A percentile compares a stretch with the other conserved stretches of the same genome.
phyloP scores from a whole-genome alignment of 306 rosid species.

The Phaseolus lunatus region DNA sequence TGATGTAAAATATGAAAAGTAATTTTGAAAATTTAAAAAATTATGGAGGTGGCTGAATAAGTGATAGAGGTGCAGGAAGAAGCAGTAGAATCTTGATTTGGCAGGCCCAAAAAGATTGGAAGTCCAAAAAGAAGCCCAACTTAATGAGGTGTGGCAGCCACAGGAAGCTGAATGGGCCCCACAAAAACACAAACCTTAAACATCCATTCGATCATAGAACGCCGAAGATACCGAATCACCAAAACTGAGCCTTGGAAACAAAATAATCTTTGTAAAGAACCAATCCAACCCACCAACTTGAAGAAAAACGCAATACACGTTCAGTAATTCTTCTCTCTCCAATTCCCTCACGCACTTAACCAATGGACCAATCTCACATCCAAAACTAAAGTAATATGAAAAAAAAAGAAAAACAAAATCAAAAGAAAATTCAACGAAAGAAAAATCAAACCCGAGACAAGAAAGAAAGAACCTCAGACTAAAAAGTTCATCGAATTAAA shows the following conservation, averaged over 20 bases:
- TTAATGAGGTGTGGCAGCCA: background rate
- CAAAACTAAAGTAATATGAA: background rate
- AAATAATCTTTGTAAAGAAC: conserved; percentile 24
- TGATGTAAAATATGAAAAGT: no score
- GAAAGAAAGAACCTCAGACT: conserved; percentile 34
- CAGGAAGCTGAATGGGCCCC: conserved; percentile 47
- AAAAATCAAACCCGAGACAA: conserved; percentile 35
- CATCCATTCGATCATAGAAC: conserved; percentile 50
- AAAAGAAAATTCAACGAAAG: background rate
- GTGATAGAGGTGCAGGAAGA: no score
- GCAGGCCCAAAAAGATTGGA: background rate
- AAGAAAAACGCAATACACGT: conserved; percentile 38
- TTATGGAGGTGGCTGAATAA: no score
- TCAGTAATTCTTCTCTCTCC: conserved; percentile 43
- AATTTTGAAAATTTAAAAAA: no score
- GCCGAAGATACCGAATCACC: conserved; percentile 52
- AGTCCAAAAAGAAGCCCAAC: conserved; percentile 34
- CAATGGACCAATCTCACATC: conserved; percentile 28
- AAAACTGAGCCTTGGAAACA: conserved; percentile 37
- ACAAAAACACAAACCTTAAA: conserved; percentile 53
- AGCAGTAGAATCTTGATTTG: background rate
- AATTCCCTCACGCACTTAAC: background rate
- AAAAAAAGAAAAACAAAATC: background rate
- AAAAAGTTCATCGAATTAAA: conserved; percentile 55
- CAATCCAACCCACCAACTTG: conserved; percentile 34